Base-by-base conservation (phyloP, 129 eudicot genomes). In the Flaveria robusta region DNA sequence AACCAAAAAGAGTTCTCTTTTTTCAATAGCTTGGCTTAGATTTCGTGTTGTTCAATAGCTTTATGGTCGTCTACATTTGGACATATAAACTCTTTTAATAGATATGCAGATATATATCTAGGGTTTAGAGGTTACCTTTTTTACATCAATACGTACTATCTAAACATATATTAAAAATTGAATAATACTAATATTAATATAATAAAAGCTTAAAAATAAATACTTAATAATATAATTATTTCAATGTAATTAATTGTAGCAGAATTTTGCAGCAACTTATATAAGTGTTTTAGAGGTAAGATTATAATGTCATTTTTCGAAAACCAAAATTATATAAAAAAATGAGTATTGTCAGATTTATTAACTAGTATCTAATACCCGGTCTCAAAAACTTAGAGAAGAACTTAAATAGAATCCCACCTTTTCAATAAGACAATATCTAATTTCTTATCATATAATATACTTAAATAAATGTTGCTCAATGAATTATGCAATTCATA, bases 1-100 rank as follows among this genome's bases (percentile, higher is more conserved):
- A 46, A 70, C 24, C 60, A 72, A 51, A 79, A 79, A 79, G 52
- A 71, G 78, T 76, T 75, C 65, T 60, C 65, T 59, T 81, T 84
- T 71, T 47, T 11, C n/a, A 12, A 47, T 14, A 47, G n/a, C 52
- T 47, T 34, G 23, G 68, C 68, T 50, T 79, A 64, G 85, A 24
- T 80, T 59, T 74, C 47, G 82, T 84, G 65, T 22, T 86, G 84
- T 87, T 75, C 68, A 49, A 58, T 79, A 55, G 81, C 82, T 84
- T 81, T 84, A 73, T 80, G 78, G 72, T 80, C 71, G 66, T 60
- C 37, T 79, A 56, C 78, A 80, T 72, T 76, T 81, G 79, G 79
- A 82, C 82, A 74, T 52, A 70, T 47, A 31, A 59, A 52, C 73
- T 71, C 78, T 85, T 82, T 72, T 81, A 54, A 66, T 70, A 74